phyloP scores from a whole-genome alignment of 129 eudicot genomes.

The Tanacetum coccineum region DNA sequence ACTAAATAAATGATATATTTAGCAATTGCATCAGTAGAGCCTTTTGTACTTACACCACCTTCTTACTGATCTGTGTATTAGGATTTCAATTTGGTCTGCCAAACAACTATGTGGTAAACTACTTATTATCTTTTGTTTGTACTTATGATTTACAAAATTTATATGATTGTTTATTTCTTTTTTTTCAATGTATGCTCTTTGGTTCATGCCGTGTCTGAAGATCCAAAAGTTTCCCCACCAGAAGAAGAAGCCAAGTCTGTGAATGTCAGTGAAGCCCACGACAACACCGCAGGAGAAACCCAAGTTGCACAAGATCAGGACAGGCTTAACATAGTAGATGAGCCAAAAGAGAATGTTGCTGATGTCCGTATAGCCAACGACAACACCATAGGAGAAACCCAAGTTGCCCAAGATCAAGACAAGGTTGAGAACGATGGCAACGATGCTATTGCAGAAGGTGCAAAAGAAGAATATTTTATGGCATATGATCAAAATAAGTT shows the following conservation, averaged over 20 bases:
- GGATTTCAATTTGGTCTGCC: no score
- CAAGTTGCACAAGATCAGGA: no score
- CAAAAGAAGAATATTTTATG: slow-evolving; percentile 17
- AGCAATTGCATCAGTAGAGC: slow-evolving; percentile 9
- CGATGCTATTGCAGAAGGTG: slow-evolving; percentile 12
- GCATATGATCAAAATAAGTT: slow-evolving; percentile 15
- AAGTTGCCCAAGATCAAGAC: slow-evolving; percentile 22
- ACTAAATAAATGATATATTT: slow-evolving; percentile 1
- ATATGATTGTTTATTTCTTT: not conserved
- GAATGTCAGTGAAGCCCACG: slow-evolving; percentile 20
- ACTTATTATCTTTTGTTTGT: not conserved
- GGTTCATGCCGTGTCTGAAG: slow-evolving; percentile 15
- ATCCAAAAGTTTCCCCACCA: slow-evolving; percentile 13
- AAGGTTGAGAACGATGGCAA: slow-evolving; percentile 19
- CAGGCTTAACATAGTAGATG: slow-evolving; percentile 17
- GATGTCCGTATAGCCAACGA: slow-evolving; percentile 9
- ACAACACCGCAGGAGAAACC: no score
- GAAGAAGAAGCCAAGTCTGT: slow-evolving; percentile 38
- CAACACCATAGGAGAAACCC: slow-evolving; percentile 11
- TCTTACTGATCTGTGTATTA: no score
- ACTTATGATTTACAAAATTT: not conserved
- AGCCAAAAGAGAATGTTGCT: not conserved
- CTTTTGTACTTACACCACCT: not conserved
- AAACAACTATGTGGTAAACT: not conserved
- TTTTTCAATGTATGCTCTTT: not conserved